Evolutionary conservation across 441 rosid species (phyloP).

Genomic region (Bruguiera hainesii): DNA sequence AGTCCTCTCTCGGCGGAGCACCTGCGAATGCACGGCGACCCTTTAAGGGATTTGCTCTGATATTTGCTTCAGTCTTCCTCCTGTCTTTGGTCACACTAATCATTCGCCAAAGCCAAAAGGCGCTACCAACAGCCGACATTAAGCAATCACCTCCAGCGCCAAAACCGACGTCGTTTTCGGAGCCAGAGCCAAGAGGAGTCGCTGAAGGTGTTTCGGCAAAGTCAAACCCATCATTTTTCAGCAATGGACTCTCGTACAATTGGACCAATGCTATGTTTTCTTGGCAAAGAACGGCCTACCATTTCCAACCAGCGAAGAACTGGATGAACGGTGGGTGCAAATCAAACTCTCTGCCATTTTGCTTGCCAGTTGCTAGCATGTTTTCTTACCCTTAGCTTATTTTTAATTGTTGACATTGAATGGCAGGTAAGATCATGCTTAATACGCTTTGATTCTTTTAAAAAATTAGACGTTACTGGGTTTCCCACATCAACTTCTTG

Average conservation of each 20-base stretch:
- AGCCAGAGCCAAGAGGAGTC: conserved; percentile 42
- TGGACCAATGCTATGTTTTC: conserved; percentile 72
- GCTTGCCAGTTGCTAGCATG: no score
- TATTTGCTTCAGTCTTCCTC: conserved; percentile 36
- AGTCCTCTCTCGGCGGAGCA: conserved; percentile 12
- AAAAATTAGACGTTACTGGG: no score
- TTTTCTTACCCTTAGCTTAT: no score
- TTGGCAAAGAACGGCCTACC: conserved; percentile 87
- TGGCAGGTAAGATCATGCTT: no score
- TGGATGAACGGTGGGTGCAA: conserved; percentile 86
- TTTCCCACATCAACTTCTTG: no score
- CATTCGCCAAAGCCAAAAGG: conserved; percentile 35
- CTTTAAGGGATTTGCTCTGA: conserved; percentile 28
- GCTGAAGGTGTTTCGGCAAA: conserved; percentile 75
- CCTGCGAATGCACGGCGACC: conserved; percentile 24
- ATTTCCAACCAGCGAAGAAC: conserved; percentile 81
- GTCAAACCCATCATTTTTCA: conserved; percentile 39
- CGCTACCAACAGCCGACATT: conserved; percentile 5
- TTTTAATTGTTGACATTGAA: neutral
- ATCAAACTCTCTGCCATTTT: neutral
- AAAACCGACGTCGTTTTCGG: conserved; percentile 12
- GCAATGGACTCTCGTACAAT: conserved; percentile 34
- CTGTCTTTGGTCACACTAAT: conserved; percentile 39
- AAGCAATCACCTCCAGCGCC: conserved; percentile 11
- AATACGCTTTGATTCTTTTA: no score